These are phyloP conservation scores for Penicillium canescens DNA, from an alignment of 495 filamentous ascomycete species.

Conservation along the genomic window DNA sequence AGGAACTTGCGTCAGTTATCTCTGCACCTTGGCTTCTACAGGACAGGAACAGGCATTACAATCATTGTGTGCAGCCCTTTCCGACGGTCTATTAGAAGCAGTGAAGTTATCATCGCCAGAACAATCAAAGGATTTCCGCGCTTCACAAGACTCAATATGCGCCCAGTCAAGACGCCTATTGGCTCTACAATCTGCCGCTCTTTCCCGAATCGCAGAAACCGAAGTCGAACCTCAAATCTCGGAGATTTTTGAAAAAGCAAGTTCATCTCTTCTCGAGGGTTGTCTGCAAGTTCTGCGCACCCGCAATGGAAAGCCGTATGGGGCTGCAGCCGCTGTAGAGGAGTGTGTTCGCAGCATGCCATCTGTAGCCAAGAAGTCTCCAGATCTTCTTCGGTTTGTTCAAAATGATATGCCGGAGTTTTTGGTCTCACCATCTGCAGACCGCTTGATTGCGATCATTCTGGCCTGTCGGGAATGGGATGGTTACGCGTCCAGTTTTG, in stretches of 20 bases:
- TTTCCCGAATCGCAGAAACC: constrained; percentile 29
- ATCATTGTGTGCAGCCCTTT: constrained; percentile 54
- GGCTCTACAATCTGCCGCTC: constrained; percentile 49
- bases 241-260: constrained; percentile 27
- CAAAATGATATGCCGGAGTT: constrained; percentile 50
- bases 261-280: constrained; percentile 43
- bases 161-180: constrained; percentile 65
- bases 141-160: constrained; percentile 67
- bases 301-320: constrained; percentile 81
- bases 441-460: constrained; percentile 42
- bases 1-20: constrained; percentile 39
- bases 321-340: constrained; percentile 66
- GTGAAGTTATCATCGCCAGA: constrained; percentile 73
- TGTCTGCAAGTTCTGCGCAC: constrained; percentile 51
- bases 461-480: constrained; percentile 42
- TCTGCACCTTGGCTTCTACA: constrained; percentile 28
- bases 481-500: constrained; percentile 40
- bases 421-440: constrained; percentile 55
- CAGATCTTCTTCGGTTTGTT: constrained; percentile 42
- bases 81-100: constrained; percentile 55
- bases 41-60: constrained; percentile 34
- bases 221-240: constrained; percentile 23
- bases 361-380: constrained; percentile 33
- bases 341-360: constrained; percentile 46
- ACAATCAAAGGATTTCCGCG: constrained; percentile 69